Conservation (phyloP, 2,329 filamentous ascomycete genomes). For the Penicillium sp. region DNA sequence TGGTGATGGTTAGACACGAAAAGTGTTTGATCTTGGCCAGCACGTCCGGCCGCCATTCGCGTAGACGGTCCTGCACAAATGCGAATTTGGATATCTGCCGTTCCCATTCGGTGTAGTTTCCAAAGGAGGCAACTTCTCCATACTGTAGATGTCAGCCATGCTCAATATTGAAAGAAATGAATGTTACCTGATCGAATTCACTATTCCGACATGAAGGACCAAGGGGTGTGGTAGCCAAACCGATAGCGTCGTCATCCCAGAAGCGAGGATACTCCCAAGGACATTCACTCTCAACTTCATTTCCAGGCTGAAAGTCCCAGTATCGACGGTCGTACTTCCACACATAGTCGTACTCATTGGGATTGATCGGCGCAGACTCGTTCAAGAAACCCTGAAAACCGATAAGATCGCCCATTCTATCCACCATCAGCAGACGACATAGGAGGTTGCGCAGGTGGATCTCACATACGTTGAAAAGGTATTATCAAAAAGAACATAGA, state of each 20-base stretch:
- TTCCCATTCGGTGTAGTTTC: constrained; percentile 61
- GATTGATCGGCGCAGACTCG: constrained; percentile 52
- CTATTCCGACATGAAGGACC: constrained; percentile 55
- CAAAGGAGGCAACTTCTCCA: constrained; percentile 62
- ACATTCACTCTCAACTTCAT: constrained; percentile 52
- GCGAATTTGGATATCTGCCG: constrained; percentile 64
- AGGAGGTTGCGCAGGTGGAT: background rate
- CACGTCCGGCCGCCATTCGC: constrained; percentile 61
- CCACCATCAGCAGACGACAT: background rate
- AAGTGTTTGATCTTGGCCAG: constrained; percentile 57
- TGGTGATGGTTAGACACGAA: constrained; percentile 62
- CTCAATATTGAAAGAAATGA: background rate
- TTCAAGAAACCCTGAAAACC: constrained; percentile 62
- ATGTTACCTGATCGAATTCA: constrained; percentile 56
- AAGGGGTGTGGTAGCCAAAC: constrained; percentile 47
- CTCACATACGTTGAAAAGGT: constrained; percentile 58
- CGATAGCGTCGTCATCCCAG: constrained; percentile 54
- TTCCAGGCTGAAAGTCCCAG: constrained; percentile 55
- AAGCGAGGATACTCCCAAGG: constrained; percentile 60
- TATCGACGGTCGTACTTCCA: constrained; percentile 57
- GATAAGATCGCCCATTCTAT: constrained; percentile 56
- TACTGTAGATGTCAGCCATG: constrained; percentile 40
- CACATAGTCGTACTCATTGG: constrained; percentile 52
- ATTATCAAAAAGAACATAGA: constrained; percentile 66
- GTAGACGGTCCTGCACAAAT: constrained; percentile 64